Conservation (phyloP, 129 eudicot genomes). For the Lactuca sativa region DNA sequence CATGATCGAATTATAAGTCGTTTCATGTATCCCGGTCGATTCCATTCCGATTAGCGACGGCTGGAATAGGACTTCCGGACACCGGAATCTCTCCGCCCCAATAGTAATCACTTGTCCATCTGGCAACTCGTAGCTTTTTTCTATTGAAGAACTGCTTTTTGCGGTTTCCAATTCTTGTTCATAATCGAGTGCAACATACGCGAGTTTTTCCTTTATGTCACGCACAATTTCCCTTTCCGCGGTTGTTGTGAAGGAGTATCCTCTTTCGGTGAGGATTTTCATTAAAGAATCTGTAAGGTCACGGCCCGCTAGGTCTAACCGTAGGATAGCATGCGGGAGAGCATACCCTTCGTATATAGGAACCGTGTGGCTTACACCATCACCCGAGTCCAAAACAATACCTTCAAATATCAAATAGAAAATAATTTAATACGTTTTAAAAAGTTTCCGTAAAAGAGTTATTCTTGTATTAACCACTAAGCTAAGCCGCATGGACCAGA, state of each 20-base stretch:
- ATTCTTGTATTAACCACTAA: too few relatives aligned
- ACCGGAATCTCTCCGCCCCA: conserved; percentile 34
- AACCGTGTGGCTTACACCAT: conserved; percentile 24
- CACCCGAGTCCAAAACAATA: conserved; percentile 40
- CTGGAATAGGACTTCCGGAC: conserved; percentile 47
- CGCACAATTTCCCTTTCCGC: conserved; percentile 53
- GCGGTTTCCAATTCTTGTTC: conserved; percentile 42
- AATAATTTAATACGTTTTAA: neutral
- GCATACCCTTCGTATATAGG: neutral
- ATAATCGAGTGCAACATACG: conserved; percentile 13
- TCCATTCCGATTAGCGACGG: conserved; percentile 47
- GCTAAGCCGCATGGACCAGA: too few relatives aligned
- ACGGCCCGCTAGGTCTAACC: neutral
- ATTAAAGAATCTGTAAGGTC: conserved; percentile 32
- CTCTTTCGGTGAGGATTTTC: conserved; percentile 41
- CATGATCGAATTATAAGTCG: conserved; percentile 25
- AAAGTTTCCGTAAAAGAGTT: neutral
- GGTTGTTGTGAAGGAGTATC: conserved; percentile 37
- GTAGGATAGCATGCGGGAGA: neutral
- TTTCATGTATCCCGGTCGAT: conserved; percentile 41
- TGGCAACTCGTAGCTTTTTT: conserved; percentile 41
- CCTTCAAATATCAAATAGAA: conserved; percentile 11
- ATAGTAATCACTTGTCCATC: neutral
- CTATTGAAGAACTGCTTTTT: conserved; percentile 35
- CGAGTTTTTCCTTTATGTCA: conserved; percentile 45